Evolutionary conservation across 2,329 filamentous ascomycete species (phyloP), one percentile per base, ranked within the genome.

Genomic region (Aureobasidium uvarum): DNA sequence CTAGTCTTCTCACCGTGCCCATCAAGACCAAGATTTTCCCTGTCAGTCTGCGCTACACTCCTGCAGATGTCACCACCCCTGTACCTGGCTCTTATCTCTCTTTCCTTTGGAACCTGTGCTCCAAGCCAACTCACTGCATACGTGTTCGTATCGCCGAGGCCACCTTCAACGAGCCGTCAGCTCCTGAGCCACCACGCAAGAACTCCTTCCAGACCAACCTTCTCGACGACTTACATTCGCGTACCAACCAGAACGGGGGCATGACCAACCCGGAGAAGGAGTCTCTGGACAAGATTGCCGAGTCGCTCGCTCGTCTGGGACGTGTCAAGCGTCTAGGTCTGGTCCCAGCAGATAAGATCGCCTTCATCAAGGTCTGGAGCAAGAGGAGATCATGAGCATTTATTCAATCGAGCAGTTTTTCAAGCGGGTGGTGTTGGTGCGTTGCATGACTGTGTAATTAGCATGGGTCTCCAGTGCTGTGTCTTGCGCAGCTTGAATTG

Each of bases 51-150:
- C 87, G 93, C 62, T 99, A 98, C 76, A 90, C 91, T 0, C 90
- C 94, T 0, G 84, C 89, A 5, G 93, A 98, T 74, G 88, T 98
- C 66, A 96, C 94, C 0, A 97, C 95, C 0, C 94, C 95, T 0
- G 81, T 99, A 0, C 93, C 95, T 0, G 87, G 89, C 14, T 83
- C 84, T 33, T 92, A 90, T 76, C 60, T 84, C 6, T 79, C 80
- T 1, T 97, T 97, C 75, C 74, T 97, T 10, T 99, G 93, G 92
- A 89, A 88, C 62, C 81, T 98, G 10, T 86, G 96, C 39, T 91
- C 89, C 50, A 86, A 89, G 55, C 90, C 92, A 0, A 96, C 91
- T 1, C 95, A 96, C 69, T 92, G 88, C 72, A 94, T 99, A 71
- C 87, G 92, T 28, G 94, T 98, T 14, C 86, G 95, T 58, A 93